Conservation (phyloP, 225 moss, liverwort and hornwort genomes). For the Takakia lepidozioides region DNA sequence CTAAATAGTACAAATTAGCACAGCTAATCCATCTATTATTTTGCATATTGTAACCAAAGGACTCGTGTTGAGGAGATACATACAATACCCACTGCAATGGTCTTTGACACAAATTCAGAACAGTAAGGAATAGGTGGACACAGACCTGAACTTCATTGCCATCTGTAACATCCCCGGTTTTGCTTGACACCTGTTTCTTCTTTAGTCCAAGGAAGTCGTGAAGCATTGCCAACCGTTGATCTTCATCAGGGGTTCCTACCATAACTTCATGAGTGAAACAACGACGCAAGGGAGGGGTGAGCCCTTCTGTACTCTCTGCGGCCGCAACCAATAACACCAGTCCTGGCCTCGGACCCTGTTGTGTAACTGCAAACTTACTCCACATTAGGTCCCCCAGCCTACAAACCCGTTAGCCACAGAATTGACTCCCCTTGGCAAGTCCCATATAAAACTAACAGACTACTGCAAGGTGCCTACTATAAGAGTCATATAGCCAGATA, state of each 20-base stretch:
- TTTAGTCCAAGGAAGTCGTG: slow-evolving; percentile 58
- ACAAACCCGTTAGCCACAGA: too few relatives aligned
- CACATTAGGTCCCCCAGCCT: too few relatives aligned
- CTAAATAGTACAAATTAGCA: too few relatives aligned
- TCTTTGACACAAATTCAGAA: too few relatives aligned
- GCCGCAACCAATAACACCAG: slow-evolving; percentile 72
- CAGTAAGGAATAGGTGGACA: not conserved
- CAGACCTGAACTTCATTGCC: not conserved
- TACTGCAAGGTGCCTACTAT: too few relatives aligned
- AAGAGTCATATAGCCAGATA: too few relatives aligned
- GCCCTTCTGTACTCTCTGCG: slow-evolving; percentile 65
- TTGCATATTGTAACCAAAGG: too few relatives aligned
- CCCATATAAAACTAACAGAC: too few relatives aligned
- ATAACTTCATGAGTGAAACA: slow-evolving; percentile 83
- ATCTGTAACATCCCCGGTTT: not conserved
- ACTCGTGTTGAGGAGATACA: too few relatives aligned
- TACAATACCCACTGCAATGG: too few relatives aligned
- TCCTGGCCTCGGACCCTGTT: slow-evolving; percentile 43
- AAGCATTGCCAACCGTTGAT: slow-evolving; percentile 64
- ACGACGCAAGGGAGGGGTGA: slow-evolving; percentile 73
- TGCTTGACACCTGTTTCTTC: slow-evolving; percentile 4
- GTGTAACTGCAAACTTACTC: slow-evolving; percentile 53
- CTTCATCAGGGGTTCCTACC: slow-evolving; percentile 77
- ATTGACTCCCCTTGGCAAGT: too few relatives aligned
- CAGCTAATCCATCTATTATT: too few relatives aligned